Base-by-base conservation (phyloP, 768 basidiomycete genomes). In the Sporobolomyces pararoseus region DNA sequence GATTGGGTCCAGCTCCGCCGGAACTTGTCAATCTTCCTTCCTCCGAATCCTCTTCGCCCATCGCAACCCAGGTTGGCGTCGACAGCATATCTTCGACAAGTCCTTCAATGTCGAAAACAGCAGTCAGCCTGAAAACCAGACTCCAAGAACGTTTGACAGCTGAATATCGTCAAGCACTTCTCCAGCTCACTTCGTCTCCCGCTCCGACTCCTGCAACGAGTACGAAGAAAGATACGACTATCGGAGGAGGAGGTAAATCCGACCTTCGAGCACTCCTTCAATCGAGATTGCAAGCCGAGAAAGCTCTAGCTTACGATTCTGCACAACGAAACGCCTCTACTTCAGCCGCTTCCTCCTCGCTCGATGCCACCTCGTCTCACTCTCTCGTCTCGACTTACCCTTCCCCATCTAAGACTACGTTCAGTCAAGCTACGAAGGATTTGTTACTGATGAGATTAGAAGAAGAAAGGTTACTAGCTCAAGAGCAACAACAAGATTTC, bases 131-230 rank as follows among this genome's bases (percentile, higher is more conserved):
- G n/a, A 65, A 68, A 52, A 29, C 63, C 7, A 70, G 65, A 25
- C 49, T 73, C 2, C 55, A 70, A 10, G 65, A 62, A 2, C 50
- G 72, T 27, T 35, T 73, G 0, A 66, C 32, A 31, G 72, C 72
- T 46, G 72, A 73, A 42, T 73, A 73, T 44, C 68, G 72, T 17
- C 32, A 66, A 35, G 65, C 72, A 3, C 39, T 73, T 35, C 17
- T 55, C 23, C 16, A 62, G 32, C 39, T 51, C 25, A 10, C 14
- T 1, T 21, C 62, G 2, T 25, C 46, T 6, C 7, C 68, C 1
- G 2, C n/a, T 21, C 3, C 62, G 10, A 7, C 35, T 10, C 2
- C 50, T 4, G 19, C 54, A 21, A 49, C n/a, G 12, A 17, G 12
- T 51, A 25, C 50, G 23, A 25, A 9, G 5, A 27, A 21, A 7